phyloP scores from a whole-genome alignment of 495 filamentous ascomycete species.

The Hypoxylon perforatum region DNA sequence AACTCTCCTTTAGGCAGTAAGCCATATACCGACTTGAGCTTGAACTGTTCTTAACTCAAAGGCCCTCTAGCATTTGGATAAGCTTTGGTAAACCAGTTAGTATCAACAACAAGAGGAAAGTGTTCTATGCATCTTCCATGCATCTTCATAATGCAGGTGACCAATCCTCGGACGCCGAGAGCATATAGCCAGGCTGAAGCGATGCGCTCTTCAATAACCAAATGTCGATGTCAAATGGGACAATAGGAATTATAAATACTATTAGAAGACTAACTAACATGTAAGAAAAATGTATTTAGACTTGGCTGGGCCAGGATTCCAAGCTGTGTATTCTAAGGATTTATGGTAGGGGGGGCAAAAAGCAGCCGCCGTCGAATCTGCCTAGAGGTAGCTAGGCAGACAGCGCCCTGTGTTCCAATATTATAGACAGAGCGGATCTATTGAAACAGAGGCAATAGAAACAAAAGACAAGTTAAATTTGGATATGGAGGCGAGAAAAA shows the following conservation, averaged over 20 bases:
- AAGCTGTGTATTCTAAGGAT: conserved; percentile 4
- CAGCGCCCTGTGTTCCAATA: background rate
- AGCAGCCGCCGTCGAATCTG: conserved; percentile 5
- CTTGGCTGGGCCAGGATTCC: conserved; percentile 1
- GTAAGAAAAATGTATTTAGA: conserved; percentile 4
- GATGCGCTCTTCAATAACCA: conserved; percentile 1
- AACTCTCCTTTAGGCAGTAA: background rate
- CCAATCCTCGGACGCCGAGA: conserved; percentile 1
- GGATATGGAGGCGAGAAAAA: background rate
- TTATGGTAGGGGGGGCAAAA: background rate
- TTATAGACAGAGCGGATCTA: conserved; percentile 4
- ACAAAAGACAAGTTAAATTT: background rate
- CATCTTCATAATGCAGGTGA: conserved; percentile 13
- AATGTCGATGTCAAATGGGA: conserved; percentile 4
- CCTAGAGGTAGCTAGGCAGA: background rate
- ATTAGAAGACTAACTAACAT: conserved; percentile 23
- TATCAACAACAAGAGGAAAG: conserved; percentile 5
- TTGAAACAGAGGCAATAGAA: conserved; percentile 16
- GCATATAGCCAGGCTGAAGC: conserved; percentile 11
- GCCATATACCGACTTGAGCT: conserved; percentile 10
- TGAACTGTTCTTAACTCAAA: background rate
- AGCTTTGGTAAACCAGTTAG: conserved; percentile 20
- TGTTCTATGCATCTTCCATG: conserved; percentile 2
- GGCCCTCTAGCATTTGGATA: background rate
- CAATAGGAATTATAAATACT: conserved; percentile 12